Conservation (phyloP, 2,329 filamentous ascomycete genomes). For the Beauveria rudraprayagi region DNA sequence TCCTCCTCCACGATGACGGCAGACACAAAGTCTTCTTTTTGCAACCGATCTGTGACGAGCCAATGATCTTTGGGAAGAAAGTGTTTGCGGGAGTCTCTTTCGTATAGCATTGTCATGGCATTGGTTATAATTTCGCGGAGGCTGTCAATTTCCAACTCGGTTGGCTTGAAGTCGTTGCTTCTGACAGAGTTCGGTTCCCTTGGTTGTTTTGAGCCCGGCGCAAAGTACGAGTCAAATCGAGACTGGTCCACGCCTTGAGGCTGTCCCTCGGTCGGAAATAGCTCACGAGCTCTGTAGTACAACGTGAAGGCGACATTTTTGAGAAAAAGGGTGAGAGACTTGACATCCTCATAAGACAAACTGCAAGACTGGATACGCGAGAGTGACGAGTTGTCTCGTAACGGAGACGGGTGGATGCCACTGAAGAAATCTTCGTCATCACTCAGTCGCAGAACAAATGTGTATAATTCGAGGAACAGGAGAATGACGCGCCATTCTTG, state of each 20-base stretch:
- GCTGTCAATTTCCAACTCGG: constrained; percentile 59
- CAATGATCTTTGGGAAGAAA: constrained; percentile 83
- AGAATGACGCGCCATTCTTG: constrained; percentile 81
- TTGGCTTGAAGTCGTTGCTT: constrained; percentile 14
- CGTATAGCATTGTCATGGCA: constrained; percentile 80
- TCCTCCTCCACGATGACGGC: constrained; percentile 86
- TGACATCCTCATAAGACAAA: constrained; percentile 63
- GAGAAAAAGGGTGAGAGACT: constrained; percentile 69
- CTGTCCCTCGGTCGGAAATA: constrained; percentile 26
- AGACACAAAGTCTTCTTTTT: constrained; percentile 80
- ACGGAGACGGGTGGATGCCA: constrained; percentile 35
- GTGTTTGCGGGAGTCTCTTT: constrained; percentile 78
- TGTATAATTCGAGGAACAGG: constrained; percentile 89
- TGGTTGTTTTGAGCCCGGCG: constrained; percentile 9
- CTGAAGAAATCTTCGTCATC: constrained; percentile 94
- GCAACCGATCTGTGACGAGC: constrained; percentile 83
- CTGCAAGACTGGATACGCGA: constrained; percentile 54
- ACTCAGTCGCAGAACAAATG: constrained; percentile 83
- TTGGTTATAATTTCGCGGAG: constrained; percentile 74
- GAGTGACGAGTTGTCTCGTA: constrained; percentile 31
- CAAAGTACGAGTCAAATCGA: constrained; percentile 24
- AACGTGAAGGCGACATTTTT: constrained; percentile 87
- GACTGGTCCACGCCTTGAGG: constrained; percentile 17
- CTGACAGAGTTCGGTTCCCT: neutral
- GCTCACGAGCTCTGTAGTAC: constrained; percentile 71